Evolutionary conservation across 352 stramenopile species (phyloP), one percentile per base, ranked within the genome.

Genomic region (Achlya hypogyna): DNA sequence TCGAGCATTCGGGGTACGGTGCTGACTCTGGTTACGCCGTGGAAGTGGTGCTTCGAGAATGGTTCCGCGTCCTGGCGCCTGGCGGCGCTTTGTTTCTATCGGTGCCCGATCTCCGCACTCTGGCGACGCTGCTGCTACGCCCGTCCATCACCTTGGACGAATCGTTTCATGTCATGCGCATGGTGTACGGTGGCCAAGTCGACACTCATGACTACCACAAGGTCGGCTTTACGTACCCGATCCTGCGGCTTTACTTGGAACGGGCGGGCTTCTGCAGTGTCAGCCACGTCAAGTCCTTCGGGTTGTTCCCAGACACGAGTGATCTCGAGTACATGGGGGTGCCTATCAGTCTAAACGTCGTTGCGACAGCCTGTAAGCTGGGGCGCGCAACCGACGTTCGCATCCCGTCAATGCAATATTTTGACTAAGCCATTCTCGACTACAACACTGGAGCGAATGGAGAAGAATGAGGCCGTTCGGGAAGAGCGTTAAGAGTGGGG

Each of bases 171-270:
- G 74, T 94, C 69, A 91, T 88, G 79, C 78, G 69, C 1, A 75
- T 94, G 72, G 78, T 94, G n/a, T 88, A 79, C 53, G 83, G 82
- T 16, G 84, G 75, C 18, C 86, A 94, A 69, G 65, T 72, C 9
- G 79, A 91, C 62, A 63, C 67, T 4, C 82, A 78, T 70, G 86
- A 94, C 70, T 71, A 89, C 42, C 85, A 94, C 78, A 86, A 88
- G 53, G 81, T 88, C 14, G 81, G 85, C 22, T 92, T 91, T 69
- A 79, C 87, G 47, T 64, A 76, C 18, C 53, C 63, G 22, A 84
- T 93, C 29, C 73, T 92, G 23, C 22, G 49, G 22, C 53, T 49
- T 2, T 88, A 78, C 52, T 69, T 90, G 4, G 6, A 51, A 18
- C 65, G 75, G 8, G 74, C 74, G 0, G 83, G 80, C 10, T 90